phyloP scores from a whole-genome alignment of 257 asterid genomes.

The Buddleja alternifolia region DNA sequence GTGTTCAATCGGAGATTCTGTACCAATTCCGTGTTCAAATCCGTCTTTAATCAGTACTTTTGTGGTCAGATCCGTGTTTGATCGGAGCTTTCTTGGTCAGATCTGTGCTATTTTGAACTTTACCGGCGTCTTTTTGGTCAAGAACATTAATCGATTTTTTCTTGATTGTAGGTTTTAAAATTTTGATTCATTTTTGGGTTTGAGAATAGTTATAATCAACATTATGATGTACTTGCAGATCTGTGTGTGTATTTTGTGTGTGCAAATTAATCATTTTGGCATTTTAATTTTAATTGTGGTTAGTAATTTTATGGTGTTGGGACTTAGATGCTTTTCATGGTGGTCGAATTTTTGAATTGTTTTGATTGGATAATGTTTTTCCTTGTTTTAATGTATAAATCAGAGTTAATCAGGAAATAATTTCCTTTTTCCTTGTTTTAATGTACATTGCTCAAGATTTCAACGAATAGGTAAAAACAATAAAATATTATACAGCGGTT shows the following conservation, averaged over 20 bases:
- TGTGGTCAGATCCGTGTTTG: no score
- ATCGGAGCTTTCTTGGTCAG: no score
- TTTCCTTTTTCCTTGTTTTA: no score
- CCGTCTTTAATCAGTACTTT: no score
- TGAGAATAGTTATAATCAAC: not conserved
- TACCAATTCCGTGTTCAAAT: no score
- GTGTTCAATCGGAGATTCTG: no score
- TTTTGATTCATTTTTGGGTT: constrained; percentile 8
- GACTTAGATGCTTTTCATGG: not conserved
- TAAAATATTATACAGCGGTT: no score
- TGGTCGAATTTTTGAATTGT: constrained; percentile 1
- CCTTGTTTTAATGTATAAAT: constrained; percentile 3
- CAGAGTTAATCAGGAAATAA: not conserved
- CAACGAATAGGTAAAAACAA: no score
- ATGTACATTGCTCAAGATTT: no score
- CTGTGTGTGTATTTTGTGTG: constrained; percentile 20
- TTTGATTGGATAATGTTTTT: not conserved
- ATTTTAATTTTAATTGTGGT: constrained; percentile 6
- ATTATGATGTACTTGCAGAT: constrained; percentile 33
- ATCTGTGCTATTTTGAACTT: no score
- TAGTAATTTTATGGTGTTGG: not conserved
- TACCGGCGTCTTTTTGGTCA: no score
- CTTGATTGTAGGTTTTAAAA: not conserved
- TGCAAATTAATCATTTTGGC: constrained; percentile 15
- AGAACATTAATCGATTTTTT: no score